These are phyloP conservation scores for Backusella circina DNA, from an alignment of 192 early-diverging fungal genomes.

Conservation along the genomic window DNA sequence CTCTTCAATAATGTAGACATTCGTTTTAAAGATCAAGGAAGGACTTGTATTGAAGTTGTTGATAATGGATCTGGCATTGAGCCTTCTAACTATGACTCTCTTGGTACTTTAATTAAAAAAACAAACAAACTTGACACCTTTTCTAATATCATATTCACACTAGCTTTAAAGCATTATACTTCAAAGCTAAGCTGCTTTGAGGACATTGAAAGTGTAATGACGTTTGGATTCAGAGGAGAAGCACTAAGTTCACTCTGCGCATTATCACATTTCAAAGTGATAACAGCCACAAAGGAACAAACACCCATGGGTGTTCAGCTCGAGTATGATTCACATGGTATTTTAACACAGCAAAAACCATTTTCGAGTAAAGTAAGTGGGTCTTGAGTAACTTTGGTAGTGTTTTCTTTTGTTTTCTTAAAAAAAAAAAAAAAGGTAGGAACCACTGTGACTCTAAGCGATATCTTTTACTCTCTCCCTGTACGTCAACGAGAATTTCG, in stretches of 20 bases:
- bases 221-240: conserved; percentile 95
- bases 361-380: conserved; percentile 52
- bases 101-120: conserved; percentile 47
- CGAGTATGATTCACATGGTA: conserved; percentile 65
- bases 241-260: conserved; percentile 90
- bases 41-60: conserved; percentile 52
- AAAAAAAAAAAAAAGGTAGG: conserved; percentile 41
- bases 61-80: conserved; percentile 90
- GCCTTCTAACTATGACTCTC: conserved; percentile 50
- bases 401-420: too few species aligned
- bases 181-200: conserved; percentile 80
- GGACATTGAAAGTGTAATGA: conserved; percentile 68
- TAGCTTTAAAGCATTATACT: conserved; percentile 84
- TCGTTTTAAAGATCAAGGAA: conserved; percentile 73
- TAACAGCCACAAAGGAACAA: conserved; percentile 60
- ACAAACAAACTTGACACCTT: neutral
- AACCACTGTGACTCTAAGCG: conserved; percentile 72
- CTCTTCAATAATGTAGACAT: conserved; percentile 53
- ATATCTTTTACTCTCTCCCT: conserved; percentile 82
- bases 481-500: conserved; percentile 86
- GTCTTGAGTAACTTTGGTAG: too few species aligned
- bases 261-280: conserved; percentile 59
- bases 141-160: neutral
- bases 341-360: conserved; percentile 40
- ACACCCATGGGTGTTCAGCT: conserved; percentile 61